Conservation (phyloP, 2,329 filamentous ascomycete genomes). For the Exophiala calicioides region DNA sequence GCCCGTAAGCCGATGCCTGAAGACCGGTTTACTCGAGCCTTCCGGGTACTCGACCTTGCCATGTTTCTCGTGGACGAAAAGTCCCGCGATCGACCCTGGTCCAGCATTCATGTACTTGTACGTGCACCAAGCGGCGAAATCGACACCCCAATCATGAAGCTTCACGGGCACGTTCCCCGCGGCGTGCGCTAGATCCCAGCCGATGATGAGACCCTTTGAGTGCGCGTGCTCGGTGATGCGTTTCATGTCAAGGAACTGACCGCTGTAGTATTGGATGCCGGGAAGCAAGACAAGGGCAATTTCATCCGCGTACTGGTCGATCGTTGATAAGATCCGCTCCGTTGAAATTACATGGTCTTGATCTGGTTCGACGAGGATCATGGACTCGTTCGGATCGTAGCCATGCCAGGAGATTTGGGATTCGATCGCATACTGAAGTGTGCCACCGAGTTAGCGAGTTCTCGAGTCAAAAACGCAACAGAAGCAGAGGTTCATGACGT, state of each 20-base stretch:
- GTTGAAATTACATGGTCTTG: conserved; percentile 63
- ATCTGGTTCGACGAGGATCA: conserved; percentile 71
- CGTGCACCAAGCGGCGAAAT: conserved; percentile 90
- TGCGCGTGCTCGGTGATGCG: conserved; percentile 77
- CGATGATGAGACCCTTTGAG: conserved; percentile 68
- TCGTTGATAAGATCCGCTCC: conserved; percentile 67
- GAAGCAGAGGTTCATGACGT: conserved; percentile 40
- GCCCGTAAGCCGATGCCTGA: conserved; percentile 69
- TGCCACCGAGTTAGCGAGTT: conserved; percentile 7
- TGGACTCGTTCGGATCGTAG: conserved; percentile 64
- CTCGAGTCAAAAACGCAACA: neutral
- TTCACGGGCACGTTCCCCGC: conserved; percentile 77
- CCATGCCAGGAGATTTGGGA: conserved; percentile 75
- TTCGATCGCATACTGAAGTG: conserved; percentile 71
- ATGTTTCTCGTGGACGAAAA: conserved; percentile 78
- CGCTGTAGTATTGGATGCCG: conserved; percentile 88
- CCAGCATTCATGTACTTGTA: conserved; percentile 94
- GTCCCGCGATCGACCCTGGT: conserved; percentile 75
- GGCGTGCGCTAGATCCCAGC: conserved; percentile 88
- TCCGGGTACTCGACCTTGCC: conserved; percentile 53
- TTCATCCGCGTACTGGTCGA: conserved; percentile 72
- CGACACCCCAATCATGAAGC: conserved; percentile 86
- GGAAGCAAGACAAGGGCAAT: conserved; percentile 78
- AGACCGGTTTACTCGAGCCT: conserved; percentile 40
- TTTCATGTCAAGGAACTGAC: conserved; percentile 80